Base-by-base conservation (phyloP, 116 monocot species). In the Zostera marina region DNA sequence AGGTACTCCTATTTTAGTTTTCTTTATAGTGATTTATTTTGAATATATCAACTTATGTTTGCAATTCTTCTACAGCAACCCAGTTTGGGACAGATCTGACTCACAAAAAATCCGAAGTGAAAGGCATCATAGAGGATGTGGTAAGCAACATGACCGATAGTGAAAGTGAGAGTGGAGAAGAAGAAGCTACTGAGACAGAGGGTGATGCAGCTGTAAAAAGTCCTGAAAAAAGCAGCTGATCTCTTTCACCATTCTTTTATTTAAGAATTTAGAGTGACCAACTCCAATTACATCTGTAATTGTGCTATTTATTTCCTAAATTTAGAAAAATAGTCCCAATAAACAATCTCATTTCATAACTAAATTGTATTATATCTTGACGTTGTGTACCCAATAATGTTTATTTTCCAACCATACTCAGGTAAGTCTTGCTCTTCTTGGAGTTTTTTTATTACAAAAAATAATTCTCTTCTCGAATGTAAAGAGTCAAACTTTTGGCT, bases 91-190 rank as follows among this genome's bases (percentile, higher is more conserved):
- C 61, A 47, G 73, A 85, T 63, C 52, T 91, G 59, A 77, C 77
- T 76, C 60, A 80, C 52, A 82, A 82, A 68, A 91, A 80, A 58
- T 70, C 72, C 25, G 91, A 91, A 51, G 77, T 91, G 41, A 85
- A 85, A 42, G 43, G 58, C 32, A 82, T 91, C 57, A 82, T 91
- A 41, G 85, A 81, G 53, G 82, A 91, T 3, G 82, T 85, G n/a
- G 82, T 91, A 65, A 81, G 74, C 16, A 82, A 58, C 38, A 85
- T 85, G 85, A 66, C 86, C 8, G 77, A 82, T 22, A 79, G 76
- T 22, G 88, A 68, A 5, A 75, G 24, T 17, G 81, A 62, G 1
- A 74, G 66, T 20, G 73, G 68, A 16, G 75, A 70, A 8, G 72
- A 13, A 21, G 68, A 56, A 5, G 70, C 61, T 8, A 42, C 52